These are phyloP conservation scores for Blastocystis sp. DNA, from an alignment of 352 stramenopile species.

Conservation along the genomic window DNA sequence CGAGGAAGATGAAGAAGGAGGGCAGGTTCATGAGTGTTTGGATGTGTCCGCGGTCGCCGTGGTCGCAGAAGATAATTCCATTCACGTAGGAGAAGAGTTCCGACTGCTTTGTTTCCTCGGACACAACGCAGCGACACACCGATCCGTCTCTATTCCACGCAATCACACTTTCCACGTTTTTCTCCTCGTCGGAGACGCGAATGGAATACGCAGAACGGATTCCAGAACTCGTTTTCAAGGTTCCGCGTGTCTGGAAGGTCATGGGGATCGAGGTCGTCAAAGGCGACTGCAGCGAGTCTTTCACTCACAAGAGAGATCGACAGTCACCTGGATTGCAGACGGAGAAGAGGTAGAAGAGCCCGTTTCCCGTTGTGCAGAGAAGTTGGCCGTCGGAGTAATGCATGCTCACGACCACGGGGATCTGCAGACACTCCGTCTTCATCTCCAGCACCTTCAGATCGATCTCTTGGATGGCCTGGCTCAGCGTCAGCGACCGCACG, in stretches of 20 bases:
- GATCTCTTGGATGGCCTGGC: slow-evolving; percentile 11
- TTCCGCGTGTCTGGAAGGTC: neutral
- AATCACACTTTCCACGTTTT: neutral
- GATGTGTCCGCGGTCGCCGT: neutral
- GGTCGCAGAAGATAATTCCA: neutral
- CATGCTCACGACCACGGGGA: slow-evolving; percentile 14
- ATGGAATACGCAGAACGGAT: neutral
- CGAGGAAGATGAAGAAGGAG: slow-evolving; percentile 8
- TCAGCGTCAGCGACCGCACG: neutral
- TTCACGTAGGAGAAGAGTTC: neutral
- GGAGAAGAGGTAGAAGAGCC: neutral
- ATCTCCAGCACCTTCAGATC: slow-evolving; percentile 1
- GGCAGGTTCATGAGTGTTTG: neutral
- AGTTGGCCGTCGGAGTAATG: neutral
- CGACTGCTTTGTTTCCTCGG: neutral
- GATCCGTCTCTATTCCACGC: neutral
- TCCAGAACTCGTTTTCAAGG: neutral
- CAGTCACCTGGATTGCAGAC: neutral
- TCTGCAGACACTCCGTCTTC: neutral
- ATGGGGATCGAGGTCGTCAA: neutral
- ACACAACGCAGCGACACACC: neutral
- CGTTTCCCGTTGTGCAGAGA: neutral
- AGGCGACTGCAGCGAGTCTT: neutral
- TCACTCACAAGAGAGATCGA: neutral
- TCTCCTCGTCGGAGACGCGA: neutral